phyloP scores from a whole-genome alignment of 169 alveolate species.

The Sarcocystis neurona region DNA sequence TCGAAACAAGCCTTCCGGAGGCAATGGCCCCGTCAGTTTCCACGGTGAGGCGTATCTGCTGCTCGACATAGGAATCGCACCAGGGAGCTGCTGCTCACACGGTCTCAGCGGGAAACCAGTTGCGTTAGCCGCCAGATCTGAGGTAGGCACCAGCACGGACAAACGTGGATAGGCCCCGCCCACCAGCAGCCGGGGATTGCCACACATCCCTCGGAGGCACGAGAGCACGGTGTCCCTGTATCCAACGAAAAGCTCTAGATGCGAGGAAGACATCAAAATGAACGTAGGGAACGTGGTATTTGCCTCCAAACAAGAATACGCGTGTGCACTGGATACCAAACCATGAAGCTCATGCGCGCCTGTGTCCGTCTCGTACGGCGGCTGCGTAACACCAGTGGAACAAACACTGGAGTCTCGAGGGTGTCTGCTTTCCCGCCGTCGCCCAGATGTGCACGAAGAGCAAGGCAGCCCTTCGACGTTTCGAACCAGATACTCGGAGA shows the following conservation, averaged over 20 bases:
- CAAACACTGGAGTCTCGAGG: neutral
- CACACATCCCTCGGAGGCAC: neutral
- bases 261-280: neutral
- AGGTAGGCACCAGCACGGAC: neutral
- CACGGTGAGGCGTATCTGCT: neutral
- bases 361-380: neutral
- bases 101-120: neutral
- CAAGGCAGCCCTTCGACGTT: neutral
- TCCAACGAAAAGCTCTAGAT: constrained; percentile 9
- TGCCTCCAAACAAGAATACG: neutral
- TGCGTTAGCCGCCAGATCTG: neutral
- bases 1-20: neutral
- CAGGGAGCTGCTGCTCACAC: neutral
- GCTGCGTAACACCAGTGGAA: neutral
- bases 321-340: neutral
- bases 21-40: neutral
- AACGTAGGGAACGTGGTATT: neutral
- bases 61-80: neutral
- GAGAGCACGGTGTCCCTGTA: neutral
- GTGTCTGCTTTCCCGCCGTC: neutral
- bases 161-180: neutral
- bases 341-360: neutral
- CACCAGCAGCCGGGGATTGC: too few species aligned
- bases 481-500: neutral
- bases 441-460: neutral